Conservation (phyloP, 1,284 basidiomycete species). For the Fistulinella cinereoalba region DNA sequence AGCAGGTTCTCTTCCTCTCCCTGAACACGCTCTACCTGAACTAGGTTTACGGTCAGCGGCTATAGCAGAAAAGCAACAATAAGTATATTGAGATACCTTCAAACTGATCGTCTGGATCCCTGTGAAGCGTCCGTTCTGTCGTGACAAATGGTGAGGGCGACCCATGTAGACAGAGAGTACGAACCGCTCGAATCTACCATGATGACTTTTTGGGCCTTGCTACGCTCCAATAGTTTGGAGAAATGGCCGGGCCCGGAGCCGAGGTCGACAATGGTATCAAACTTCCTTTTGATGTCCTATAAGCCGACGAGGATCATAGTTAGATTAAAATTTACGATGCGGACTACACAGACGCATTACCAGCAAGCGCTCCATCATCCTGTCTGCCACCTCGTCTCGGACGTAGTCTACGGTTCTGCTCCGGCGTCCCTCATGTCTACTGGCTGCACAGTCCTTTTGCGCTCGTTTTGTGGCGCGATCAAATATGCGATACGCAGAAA, state of each 20-base stretch:
- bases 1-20: constrained; percentile 80
- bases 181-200: constrained; percentile 90
- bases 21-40: constrained; percentile 67
- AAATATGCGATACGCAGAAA: constrained; percentile 78
- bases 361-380: constrained; percentile 86
- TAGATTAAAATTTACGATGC: neutral
- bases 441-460: constrained; percentile 79
- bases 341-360: constrained; percentile 36
- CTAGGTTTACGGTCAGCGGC: constrained; percentile 46
- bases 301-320: neutral
- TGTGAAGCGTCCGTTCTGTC: constrained; percentile 60
- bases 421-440: constrained; percentile 51
- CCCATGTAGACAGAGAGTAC: constrained; percentile 14
- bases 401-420: constrained; percentile 91
- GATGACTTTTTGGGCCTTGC: constrained; percentile 70
- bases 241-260: constrained; percentile 96
- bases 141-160: constrained; percentile 3
- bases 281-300: constrained; percentile 90
- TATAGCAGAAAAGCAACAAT: too few relatives aligned
- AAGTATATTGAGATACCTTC: constrained; percentile 50
- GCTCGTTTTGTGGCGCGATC: constrained; percentile 81
- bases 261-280: constrained; percentile 80
- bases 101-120: constrained; percentile 74
- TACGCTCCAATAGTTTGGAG: constrained; percentile 75
- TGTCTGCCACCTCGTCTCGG: constrained; percentile 85